Conservation (phyloP, 2,329 filamentous ascomycete genomes). For the Aspergillus piperis region DNA sequence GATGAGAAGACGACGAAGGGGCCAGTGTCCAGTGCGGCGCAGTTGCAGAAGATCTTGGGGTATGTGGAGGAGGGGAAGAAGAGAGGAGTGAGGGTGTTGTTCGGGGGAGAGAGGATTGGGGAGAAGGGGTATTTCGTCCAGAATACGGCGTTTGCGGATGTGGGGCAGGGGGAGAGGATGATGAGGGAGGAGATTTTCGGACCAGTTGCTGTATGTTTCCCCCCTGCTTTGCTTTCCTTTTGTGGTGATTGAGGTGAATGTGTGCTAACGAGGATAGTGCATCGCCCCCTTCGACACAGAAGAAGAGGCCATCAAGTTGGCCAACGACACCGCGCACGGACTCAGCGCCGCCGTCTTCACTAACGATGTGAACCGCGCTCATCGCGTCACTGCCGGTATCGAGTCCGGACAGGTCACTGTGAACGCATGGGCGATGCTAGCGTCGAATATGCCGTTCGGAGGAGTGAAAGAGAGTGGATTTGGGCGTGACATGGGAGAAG, state of each 20-base stretch:
- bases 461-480: conserved; percentile 33
- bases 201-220: conserved; percentile 48
- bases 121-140: conserved; percentile 63
- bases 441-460: conserved; percentile 29
- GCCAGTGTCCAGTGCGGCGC: conserved; percentile 23
- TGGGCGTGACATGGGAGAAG: conserved; percentile 26
- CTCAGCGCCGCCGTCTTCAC: conserved; percentile 32
- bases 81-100: conserved; percentile 23
- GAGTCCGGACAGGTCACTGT: conserved; percentile 30
- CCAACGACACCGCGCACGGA: conserved; percentile 53
- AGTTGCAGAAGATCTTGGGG: conserved; percentile 26
- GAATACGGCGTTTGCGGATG: conserved; percentile 58
- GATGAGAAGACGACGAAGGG: conserved; percentile 26
- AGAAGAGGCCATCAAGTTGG: conserved; percentile 57
- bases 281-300: conserved; percentile 62
- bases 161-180: conserved; percentile 50
- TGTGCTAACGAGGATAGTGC: conserved; percentile 32
- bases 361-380: conserved; percentile 26
- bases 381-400: conserved; percentile 24
- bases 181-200: conserved; percentile 61
- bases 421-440: conserved; percentile 30
- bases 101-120: conserved; percentile 26
- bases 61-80: conserved; percentile 28
- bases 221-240: too few relatives aligned
- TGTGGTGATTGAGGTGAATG: too few relatives aligned